phyloP scores from a whole-genome alignment of 805 yeast species.

The Wickerhamiella azyma region DNA sequence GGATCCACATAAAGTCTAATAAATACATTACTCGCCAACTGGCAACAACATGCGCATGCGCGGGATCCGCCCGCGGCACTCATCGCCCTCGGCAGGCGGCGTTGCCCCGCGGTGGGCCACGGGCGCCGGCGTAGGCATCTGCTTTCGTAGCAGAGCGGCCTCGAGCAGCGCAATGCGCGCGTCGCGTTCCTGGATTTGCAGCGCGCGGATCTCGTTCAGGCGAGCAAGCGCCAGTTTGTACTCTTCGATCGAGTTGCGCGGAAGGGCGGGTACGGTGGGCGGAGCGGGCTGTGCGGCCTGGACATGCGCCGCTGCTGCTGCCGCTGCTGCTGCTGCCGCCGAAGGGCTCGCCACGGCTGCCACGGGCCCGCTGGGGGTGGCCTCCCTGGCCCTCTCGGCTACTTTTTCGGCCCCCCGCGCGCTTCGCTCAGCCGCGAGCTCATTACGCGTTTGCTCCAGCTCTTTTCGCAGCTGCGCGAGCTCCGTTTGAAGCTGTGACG shows the following conservation, averaged over 20 bases:
- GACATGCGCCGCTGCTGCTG: neutral
- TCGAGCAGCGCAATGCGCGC: constrained; percentile 8
- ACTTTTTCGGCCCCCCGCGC: no score
- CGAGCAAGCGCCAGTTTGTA: constrained; percentile 11
- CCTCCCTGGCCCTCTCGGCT: no score
- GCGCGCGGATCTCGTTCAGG: constrained; percentile 10
- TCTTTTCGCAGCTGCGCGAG: neutral
- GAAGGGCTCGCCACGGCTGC: no score
- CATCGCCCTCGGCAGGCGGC: no score
- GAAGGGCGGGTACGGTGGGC: neutral
- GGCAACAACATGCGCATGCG: constrained; percentile 3
- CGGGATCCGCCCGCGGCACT: neutral
- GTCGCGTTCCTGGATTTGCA: constrained; percentile 7
- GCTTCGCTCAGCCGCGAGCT: neutral
- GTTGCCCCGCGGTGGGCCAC: no score
- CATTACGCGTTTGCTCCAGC: neutral
- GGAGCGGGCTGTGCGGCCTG: neutral
- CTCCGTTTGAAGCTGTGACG: neutral
- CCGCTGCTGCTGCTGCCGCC: no score
- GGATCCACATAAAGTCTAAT: neutral
- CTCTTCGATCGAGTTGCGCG: neutral
- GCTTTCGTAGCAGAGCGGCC: neutral
- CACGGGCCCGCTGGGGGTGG: no score
- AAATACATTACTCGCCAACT: neutral
- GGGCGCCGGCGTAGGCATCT: neutral